Evolutionary conservation across 83 land plant genomes (phyloP).

Genomic region (Picea mariana): DNA sequence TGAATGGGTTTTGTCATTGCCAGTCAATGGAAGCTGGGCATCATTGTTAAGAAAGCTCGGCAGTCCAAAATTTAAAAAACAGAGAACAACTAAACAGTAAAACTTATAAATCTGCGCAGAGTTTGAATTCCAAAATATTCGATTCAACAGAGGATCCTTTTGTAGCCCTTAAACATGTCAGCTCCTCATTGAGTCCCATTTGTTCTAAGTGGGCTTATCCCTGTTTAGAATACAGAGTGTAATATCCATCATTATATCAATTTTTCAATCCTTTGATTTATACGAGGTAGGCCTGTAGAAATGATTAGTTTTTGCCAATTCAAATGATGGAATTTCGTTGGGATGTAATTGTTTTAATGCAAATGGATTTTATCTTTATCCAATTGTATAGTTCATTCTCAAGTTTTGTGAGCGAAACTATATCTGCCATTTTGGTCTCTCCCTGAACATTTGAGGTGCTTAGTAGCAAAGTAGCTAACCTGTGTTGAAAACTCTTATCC

Average conservation of each 20-base stretch:
- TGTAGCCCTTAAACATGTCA: neutral
- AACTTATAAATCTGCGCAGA: neutral
- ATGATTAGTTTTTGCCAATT: neutral
- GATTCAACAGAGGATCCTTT: neutral
- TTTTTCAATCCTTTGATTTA: neutral
- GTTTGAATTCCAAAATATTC: neutral
- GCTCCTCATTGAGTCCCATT: neutral
- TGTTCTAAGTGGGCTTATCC: neutral
- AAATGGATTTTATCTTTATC: neutral
- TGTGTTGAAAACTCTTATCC: no score
- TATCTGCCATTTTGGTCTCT: no score
- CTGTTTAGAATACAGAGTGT: no score
- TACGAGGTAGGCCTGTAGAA: neutral
- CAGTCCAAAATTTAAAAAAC: neutral
- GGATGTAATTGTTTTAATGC: neutral
- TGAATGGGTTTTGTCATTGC: no score
- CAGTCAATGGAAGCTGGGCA: neutral
- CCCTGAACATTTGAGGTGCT: no score
- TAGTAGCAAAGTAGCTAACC: no score
- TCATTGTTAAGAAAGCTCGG: neutral
- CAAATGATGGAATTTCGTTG: neutral
- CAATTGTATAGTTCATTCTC: neutral
- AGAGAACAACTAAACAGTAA: conserved; percentile 7
- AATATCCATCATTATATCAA: neutral
- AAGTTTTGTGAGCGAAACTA: no score